Base-by-base conservation (phyloP, 768 basidiomycete species). In the Amanita rimosa region DNA sequence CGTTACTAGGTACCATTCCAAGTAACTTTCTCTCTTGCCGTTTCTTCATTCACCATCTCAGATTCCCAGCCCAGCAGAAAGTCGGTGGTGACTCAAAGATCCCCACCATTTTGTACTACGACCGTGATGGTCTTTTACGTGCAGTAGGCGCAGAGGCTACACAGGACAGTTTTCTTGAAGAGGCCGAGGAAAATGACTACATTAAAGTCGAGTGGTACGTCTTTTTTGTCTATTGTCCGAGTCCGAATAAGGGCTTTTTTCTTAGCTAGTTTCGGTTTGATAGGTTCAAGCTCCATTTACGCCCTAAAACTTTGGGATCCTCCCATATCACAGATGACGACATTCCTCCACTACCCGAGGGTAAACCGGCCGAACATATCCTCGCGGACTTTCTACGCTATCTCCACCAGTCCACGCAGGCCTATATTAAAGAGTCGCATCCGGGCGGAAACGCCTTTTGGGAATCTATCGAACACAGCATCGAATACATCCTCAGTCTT, bases 91-190 rank as follows among this genome's bases (percentile, higher is more conserved):
- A 69, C 46, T 69, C 67, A 43, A 76, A 75, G 55, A 72, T 76
- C 42, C 75, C 75, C 4, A 69, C 71, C 24, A 63, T 75, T 46
- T 49, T 75, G 11, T 76, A 69, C 54, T 76, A 76, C 48, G 69
- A 72, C 48, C 53, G 61, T 26, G 54, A 58, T 4, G 73, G 73
- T 0, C 53, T 53, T 0, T 62, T 70, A 16, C 62, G 65, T 46
- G 69, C 73, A 5, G 64, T 67, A 29, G 73, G 73, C 17, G 73
- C 73, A 14, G 74, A 75, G 55, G 68, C 74, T 0, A 58, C 64
- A 21, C 61, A 62, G 11, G 67, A 73, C 27, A 65, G 64, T 16
- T 60, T 71, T 24, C 55, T 62, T 6, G 66, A 69, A 39, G 58
- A 56, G 41, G 72, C 72, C 1, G 67, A 71, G 46, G 71, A 72